These are phyloP conservation scores for Tulasnella calospora DNA, from an alignment of 768 basidiomycete genomes.

Conservation along the genomic window DNA sequence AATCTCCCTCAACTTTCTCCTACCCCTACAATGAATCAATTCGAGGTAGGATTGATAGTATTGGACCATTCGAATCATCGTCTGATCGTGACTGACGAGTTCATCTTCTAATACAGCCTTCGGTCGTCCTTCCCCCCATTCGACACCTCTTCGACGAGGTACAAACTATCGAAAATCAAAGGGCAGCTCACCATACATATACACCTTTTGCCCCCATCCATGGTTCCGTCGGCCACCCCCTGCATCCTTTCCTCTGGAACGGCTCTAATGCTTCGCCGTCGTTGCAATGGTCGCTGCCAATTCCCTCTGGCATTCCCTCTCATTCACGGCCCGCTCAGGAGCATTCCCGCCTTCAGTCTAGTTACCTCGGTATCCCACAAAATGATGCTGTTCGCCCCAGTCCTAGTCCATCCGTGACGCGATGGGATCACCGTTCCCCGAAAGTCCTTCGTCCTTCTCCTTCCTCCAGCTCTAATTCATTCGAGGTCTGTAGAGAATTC, in stretches of 20 bases:
- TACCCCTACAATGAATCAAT: neutral
- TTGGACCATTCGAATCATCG: too few relatives aligned
- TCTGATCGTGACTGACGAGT: neutral
- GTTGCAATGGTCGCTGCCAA: neutral
- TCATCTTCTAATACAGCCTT: neutral
- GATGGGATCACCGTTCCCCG: neutral
- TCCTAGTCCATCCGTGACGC: neutral
- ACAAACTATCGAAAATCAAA: neutral
- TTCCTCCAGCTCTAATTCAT: neutral
- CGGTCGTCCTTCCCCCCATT: neutral
- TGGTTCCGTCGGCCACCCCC: neutral
- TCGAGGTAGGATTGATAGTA: too few relatives aligned
- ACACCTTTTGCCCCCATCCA: neutral
- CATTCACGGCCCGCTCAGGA: neutral
- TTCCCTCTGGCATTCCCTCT: neutral
- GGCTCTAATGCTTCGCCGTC: neutral
- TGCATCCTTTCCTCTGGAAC: neutral
- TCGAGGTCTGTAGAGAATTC: neutral
- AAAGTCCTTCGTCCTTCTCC: neutral
- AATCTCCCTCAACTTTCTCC: neutral
- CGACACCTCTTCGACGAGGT: neutral
- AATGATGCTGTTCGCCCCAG: neutral
- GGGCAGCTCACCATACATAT: neutral
- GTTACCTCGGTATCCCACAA: neutral
- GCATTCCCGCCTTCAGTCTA: too few relatives aligned